Percentiles rank a stretch among this genome's conserved stretches.
Conservation (phyloP, 2,329 filamentous ascomycete genomes). For the Niveomyces coronatus region DNA sequence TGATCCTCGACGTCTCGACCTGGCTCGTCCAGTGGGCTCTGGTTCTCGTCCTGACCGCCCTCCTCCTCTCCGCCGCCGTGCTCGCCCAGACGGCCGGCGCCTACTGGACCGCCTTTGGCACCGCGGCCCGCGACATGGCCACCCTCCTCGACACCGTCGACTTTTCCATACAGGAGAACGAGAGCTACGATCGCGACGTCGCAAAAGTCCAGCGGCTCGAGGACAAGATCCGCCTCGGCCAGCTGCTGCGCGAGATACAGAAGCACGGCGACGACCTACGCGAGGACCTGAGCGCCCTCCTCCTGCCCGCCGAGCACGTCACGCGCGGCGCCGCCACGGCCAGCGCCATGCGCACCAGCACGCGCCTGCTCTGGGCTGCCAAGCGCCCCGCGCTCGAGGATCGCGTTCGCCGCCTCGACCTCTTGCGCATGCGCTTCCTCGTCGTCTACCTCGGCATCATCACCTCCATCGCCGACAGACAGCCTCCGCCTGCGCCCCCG, state of each 20-base stretch:
- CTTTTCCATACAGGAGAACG: conserved; percentile 53
- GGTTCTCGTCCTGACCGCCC: conserved; percentile 47
- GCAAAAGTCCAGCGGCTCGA: conserved; percentile 47
- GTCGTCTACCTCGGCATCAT: conserved; percentile 55
- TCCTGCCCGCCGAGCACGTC: conserved; percentile 34
- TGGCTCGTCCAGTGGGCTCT: conserved; percentile 47
- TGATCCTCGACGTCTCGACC: conserved; percentile 38
- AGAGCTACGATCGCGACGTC: conserved; percentile 52
- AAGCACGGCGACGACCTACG: conserved; percentile 49
- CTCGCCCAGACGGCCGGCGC: conserved; percentile 40
- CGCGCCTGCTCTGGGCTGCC: conserved; percentile 48
- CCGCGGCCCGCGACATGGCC: conserved; percentile 46
- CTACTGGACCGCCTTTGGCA: conserved; percentile 45
- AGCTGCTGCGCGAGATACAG: conserved; percentile 52
- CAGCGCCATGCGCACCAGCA: conserved; percentile 32
- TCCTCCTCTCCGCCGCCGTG: conserved; percentile 45
- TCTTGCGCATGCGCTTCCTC: conserved; percentile 54
- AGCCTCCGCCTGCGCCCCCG: conserved; percentile 21
- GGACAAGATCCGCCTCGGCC: conserved; percentile 49
- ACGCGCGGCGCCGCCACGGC: conserved; percentile 35
- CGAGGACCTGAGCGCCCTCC: conserved; percentile 44
- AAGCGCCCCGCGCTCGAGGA: conserved; percentile 45
- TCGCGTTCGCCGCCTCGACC: conserved; percentile 46
- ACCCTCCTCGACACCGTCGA: conserved; percentile 51
- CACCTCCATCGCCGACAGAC: conserved; percentile 25